A percentile compares a stretch with the other conserved stretches of the same genome.
phyloP scores from a whole-genome alignment of 768 basidiomycete species.

The Russula earlei region DNA sequence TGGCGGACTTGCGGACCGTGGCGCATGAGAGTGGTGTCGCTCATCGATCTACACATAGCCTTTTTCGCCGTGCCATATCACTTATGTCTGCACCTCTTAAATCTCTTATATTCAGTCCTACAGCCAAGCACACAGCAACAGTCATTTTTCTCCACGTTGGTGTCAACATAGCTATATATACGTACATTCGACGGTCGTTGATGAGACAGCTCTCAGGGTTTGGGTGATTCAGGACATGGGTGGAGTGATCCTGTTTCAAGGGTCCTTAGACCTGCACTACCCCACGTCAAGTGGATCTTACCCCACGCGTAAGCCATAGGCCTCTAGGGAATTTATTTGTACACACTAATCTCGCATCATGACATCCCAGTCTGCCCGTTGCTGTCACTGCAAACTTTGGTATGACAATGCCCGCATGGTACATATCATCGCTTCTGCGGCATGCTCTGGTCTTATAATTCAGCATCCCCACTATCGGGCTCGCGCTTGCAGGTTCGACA shows the following conservation, averaged over 20 bases:
- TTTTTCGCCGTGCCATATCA: not conserved
- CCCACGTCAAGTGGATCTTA: conserved; percentile 83
- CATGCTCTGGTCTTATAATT: not conserved
- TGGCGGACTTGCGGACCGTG: conserved; percentile 5
- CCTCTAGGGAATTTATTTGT: conserved; percentile 2
- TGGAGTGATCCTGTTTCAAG: conserved; percentile 64
- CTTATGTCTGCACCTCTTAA: conserved; percentile 7
- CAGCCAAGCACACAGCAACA: conserved; percentile 67
- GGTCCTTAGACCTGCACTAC: conserved; percentile 49
- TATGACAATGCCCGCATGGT: conserved; percentile 73
- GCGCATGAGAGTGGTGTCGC: not conserved
- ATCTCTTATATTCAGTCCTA: conserved; percentile 26
- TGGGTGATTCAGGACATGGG: conserved; percentile 67
- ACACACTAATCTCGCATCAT: not conserved
- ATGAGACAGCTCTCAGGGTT: conserved; percentile 38
- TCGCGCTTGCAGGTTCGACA: conserved; percentile 58
- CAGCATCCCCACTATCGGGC: not conserved
- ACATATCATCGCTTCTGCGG: conserved; percentile 15
- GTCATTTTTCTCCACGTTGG: conserved; percentile 86
- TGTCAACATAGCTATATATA: not conserved
- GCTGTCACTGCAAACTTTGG: conserved; percentile 70
- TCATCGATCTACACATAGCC: too few relatives aligned
- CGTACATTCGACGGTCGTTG: not conserved
- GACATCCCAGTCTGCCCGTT: conserved; percentile 14
- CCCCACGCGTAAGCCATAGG: conserved; percentile 59